These are phyloP conservation scores for Globisporangium heterothallicum DNA, from an alignment of 352 stramenopile species.

Conservation along the genomic window DNA sequence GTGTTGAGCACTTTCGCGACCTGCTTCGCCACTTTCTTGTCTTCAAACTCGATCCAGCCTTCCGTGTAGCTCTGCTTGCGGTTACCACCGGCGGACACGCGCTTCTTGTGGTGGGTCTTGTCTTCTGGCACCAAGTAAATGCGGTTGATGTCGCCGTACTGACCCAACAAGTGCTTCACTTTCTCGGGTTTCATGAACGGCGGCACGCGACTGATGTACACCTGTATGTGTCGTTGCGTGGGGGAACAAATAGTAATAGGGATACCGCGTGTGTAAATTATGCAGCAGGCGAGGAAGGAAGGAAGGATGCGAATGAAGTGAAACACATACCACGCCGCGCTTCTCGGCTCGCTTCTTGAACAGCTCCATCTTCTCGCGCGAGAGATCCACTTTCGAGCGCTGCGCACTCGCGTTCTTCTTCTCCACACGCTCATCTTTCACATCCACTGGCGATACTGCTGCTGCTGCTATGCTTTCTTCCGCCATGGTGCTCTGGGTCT, in stretches of 20 bases:
- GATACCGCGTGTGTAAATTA: not conserved
- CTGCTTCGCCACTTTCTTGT: constrained; percentile 94
- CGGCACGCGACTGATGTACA: constrained; percentile 95
- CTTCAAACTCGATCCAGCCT: constrained; percentile 98
- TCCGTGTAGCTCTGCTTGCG: constrained; percentile 90
- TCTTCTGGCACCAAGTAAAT: constrained; percentile 98
- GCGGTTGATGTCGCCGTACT: constrained; percentile 92
- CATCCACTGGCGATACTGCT: not conserved
- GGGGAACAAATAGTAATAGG: not conserved
- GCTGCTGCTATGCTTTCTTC: constrained; percentile 1
- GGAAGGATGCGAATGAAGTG: no score
- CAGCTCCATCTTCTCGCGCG: constrained; percentile 37
- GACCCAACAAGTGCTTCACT: constrained; percentile 87
- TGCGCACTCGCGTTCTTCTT: not conserved
- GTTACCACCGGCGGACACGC: constrained; percentile 86
- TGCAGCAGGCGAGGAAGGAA: not conserved
- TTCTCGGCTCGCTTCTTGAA: constrained; percentile 48
- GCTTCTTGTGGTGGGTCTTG: constrained; percentile 87
- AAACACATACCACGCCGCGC: constrained; percentile 36
- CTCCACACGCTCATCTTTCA: not conserved
- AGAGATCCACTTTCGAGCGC: constrained; percentile 10
- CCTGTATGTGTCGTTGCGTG: no score
- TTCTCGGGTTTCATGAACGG: constrained; percentile 97
- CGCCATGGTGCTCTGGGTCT: constrained; percentile 6
- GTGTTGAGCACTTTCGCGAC: constrained; percentile 94